Base-by-base conservation (phyloP, 768 basidiomycete genomes). In the Russula vinacea region DNA sequence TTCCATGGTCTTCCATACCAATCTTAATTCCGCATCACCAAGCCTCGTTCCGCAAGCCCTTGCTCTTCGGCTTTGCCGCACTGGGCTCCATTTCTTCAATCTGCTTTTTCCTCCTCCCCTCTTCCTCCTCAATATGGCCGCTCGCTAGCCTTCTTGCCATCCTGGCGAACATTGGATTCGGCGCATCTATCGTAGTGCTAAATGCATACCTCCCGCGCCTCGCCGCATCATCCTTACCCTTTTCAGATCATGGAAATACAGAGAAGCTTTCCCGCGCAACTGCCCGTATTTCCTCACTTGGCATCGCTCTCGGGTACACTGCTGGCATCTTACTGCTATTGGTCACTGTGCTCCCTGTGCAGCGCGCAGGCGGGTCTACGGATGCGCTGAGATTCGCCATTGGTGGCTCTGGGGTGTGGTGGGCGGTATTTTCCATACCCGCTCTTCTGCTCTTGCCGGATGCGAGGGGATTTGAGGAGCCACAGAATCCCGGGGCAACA, bases 181-280 rank as follows among this genome's bases (percentile, higher is more conserved):
- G 94, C 2, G 89, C 88, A 0, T 90, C 88, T 4, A 79, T 88
- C 11, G 95, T 98, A 4, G 94, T 93, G 22, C 84, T 92, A 80
- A 98, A 98, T 71, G 83, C 92, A 0, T 96, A 96, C 73, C 83
- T 96, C 5, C 92, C 91, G 0, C 76, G 77, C 1, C 81, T 93
- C 9, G 90, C 90, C 73, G 81, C 2, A 73, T 76, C 33, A 70
- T 72, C 6, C 26, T 37, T 64, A 16, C 51, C 65, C 5, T 56
- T 40, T 1, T 55, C 53, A 0, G 57, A 56, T 17, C 57, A 33
- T 3, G 40, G 77, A n/a, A 87, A 89, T 71, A 80, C 83, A 60
- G 75, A 74, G 3, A 79, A 77, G 33, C 79, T 94, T 10, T 90
- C 91, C 1, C 76, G 81, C n/a, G 83, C 87, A 3, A 94, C 87